These are phyloP conservation scores for Piloderma croceum DNA, from an alignment of 768 basidiomycete genomes.

Conservation along the genomic window DNA sequence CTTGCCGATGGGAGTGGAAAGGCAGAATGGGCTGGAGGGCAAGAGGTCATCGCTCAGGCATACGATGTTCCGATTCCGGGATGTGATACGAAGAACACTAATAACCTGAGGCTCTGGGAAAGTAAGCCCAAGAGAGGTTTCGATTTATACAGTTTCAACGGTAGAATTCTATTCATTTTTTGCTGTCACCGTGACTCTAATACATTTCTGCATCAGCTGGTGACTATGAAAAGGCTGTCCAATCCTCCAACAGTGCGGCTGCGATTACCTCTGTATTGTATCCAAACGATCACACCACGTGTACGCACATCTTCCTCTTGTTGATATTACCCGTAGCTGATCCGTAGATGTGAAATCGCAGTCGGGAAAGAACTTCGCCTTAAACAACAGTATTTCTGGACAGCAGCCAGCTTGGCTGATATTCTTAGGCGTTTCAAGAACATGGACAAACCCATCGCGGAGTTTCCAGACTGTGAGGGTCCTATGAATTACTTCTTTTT, in stretches of 20 bases:
- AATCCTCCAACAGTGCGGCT: conserved; percentile 82
- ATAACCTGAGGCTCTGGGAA: conserved; percentile 86
- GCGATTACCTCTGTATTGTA: conserved; percentile 95
- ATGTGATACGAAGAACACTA: conserved; percentile 77
- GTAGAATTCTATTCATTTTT: conserved; percentile 30
- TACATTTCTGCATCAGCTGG: conserved; percentile 51
- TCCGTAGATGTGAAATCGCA: conserved; percentile 22
- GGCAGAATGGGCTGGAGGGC: conserved; percentile 80
- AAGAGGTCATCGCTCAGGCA: conserved; percentile 78
- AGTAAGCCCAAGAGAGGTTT: conserved; percentile 85
- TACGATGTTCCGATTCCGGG: conserved; percentile 95
- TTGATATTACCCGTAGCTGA: conserved; percentile 1
- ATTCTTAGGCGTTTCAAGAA: conserved; percentile 93
- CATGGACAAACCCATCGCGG: conserved; percentile 68
- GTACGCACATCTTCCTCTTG: conserved; percentile 4
- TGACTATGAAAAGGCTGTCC: conserved; percentile 87
- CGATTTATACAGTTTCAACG: conserved; percentile 93
- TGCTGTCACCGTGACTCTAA: too few relatives aligned
- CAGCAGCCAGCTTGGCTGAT: conserved; percentile 80
- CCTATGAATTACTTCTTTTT: not conserved
- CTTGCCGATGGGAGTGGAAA: conserved; percentile 52
- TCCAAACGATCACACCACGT: conserved; percentile 85
- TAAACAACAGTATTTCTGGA: conserved; percentile 98
- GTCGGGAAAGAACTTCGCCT: conserved; percentile 85
- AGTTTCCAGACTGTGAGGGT: conserved; percentile 75